Percentiles rank a stretch among this genome's conserved stretches.
phyloP scores from a whole-genome alignment of 495 filamentous ascomycete species.

The Xylaria castorea region DNA sequence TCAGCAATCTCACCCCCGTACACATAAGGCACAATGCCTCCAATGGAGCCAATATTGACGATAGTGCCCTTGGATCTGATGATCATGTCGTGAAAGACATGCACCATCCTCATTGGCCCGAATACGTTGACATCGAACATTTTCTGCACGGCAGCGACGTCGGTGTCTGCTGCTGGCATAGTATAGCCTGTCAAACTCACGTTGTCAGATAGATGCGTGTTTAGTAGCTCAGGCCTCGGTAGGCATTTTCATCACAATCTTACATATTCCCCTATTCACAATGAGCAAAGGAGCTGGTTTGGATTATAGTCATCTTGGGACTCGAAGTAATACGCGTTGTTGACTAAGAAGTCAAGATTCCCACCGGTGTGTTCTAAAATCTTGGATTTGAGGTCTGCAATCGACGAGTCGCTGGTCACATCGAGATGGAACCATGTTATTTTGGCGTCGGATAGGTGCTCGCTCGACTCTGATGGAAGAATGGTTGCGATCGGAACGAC shows the following conservation, averaged over 20 bases:
- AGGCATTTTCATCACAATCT: not conserved
- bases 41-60: slow-evolving; percentile 44
- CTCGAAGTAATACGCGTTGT: not conserved
- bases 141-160: slow-evolving; percentile 32
- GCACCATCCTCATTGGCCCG: slow-evolving; percentile 47
- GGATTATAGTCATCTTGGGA: not conserved
- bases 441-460: slow-evolving; percentile 30
- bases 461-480: slow-evolving; percentile 32
- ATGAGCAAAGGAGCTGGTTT: not conserved
- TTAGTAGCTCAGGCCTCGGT: not conserved
- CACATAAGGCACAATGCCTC: slow-evolving; percentile 42
- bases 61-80: slow-evolving; percentile 33
- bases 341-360: not conserved
- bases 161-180: slow-evolving; percentile 43
- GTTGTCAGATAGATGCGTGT: not conserved
- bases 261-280: slow-evolving; percentile 2
- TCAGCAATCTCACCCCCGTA: slow-evolving; percentile 31
- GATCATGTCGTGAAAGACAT: slow-evolving; percentile 38
- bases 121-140: slow-evolving; percentile 48
- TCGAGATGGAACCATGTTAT: slow-evolving; percentile 33
- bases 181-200: slow-evolving; percentile 31
- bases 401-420: slow-evolving; percentile 26
- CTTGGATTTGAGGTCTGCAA: not conserved
- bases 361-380: slow-evolving; percentile 28
- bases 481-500: slow-evolving; percentile 30